Conservation (phyloP, 257 asterid genomes). For the Catharanthus roseus region DNA sequence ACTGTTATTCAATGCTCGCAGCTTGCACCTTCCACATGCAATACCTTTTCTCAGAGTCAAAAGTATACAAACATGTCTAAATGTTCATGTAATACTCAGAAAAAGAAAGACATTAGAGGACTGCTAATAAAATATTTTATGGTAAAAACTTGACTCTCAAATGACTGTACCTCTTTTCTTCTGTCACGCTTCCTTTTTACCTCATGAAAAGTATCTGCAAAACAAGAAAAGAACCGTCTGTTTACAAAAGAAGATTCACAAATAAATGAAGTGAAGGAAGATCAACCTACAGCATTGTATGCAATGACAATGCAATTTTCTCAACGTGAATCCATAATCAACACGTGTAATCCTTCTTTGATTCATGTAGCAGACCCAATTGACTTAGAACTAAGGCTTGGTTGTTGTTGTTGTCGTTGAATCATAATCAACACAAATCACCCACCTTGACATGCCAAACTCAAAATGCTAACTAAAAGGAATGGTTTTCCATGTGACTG, state of each 20-base stretch:
- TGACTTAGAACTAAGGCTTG: no score
- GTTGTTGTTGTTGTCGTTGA: background rate
- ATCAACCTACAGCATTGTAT: background rate
- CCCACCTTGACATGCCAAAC: background rate
- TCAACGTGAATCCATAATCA: no score
- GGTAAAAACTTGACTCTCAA: background rate
- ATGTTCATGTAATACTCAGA: background rate
- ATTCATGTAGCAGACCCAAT: no score
- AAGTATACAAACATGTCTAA: background rate
- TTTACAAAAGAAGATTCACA: background rate
- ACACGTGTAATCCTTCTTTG: no score
- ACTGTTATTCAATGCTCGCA: conserved; percentile 1
- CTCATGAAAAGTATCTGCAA: conserved; percentile 85
- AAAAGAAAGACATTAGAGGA: background rate
- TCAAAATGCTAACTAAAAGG: background rate
- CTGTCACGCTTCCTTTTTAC: conserved; percentile 74
- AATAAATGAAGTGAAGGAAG: background rate
- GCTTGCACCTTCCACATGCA: conserved; percentile 6
- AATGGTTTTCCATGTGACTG: background rate
- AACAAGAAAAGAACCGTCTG: conserved; percentile 11
- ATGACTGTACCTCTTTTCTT: conserved; percentile 58
- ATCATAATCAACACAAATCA: background rate
- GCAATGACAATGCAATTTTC: background rate
- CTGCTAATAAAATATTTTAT: background rate
- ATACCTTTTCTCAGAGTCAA: background rate